phyloP scores from a whole-genome alignment of 2,329 filamentous ascomycete genomes.

The Ophiostoma australiae region DNA sequence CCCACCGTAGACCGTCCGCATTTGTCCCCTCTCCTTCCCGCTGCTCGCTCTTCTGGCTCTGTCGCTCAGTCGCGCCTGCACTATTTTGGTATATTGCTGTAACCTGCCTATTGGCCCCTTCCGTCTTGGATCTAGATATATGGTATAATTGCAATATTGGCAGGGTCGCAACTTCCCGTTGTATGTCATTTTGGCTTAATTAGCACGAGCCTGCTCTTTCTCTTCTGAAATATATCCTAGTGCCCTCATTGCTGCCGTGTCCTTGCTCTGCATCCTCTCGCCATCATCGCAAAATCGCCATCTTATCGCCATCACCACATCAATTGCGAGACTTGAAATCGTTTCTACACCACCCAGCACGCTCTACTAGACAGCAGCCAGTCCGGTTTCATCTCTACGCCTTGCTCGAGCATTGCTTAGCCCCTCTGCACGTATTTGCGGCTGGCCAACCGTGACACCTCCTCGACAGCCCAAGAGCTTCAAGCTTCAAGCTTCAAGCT shows the following conservation, averaged over 20 bases:
- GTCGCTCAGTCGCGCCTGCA: background rate
- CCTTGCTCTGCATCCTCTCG: background rate
- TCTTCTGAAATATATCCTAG: background rate
- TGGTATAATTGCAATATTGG: background rate
- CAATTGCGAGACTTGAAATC: background rate
- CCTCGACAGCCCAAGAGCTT: background rate
- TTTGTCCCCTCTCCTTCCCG: background rate
- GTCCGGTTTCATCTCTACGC: background rate
- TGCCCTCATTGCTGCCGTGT: background rate
- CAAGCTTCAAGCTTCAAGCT: background rate
- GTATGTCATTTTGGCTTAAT: background rate
- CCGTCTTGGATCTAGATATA: background rate
- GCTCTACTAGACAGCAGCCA: background rate
- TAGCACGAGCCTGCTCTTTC: background rate
- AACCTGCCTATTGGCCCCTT: background rate
- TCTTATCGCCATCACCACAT: background rate
- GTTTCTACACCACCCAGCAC: background rate
- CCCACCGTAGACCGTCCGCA: background rate
- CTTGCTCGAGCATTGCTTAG: background rate
- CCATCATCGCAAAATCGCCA: background rate
- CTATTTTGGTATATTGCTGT: background rate
- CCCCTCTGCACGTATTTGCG: background rate
- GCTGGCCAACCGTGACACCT: background rate
- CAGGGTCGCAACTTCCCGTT: conserved; percentile 7
- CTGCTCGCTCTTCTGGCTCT: background rate